Evolutionary conservation across 495 filamentous ascomycete species (phyloP), one percentile per base, ranked within the genome.

Genomic region (Entonaema liquescens): DNA sequence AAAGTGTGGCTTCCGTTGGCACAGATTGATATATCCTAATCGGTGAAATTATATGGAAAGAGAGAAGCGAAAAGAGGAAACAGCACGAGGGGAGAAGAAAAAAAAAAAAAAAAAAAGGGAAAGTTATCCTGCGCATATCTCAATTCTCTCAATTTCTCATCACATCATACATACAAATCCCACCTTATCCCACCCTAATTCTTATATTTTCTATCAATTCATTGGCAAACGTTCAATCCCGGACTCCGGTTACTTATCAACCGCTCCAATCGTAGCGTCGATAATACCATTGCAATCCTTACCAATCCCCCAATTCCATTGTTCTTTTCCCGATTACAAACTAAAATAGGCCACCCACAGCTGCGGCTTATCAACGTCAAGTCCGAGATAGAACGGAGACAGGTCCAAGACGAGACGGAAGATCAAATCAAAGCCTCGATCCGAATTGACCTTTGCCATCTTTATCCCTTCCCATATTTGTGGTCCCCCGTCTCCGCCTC

Each of bases 181-280:
- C 44, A 72, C 69, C 42, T 55, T 72, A 72, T 72, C 70, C 70
- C 64, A 72, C 70, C 66, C 60, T 57, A 56, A 47, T 23, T 47
- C 17, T 47, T 47, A 47, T 9, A 47, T 1, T 47, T 56, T 19
- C 52, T 60, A 57, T 57, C 55, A 40, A 40, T 68, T 63, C 70
- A 65, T 64, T 72, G 64, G 70, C 40, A 72, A 59, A 28, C 19
- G 38, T 50, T 31, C 57, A 55, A 52, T 61, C 56, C 59, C 55
- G 56, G 70, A 60, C 31, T 47, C 53, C 50, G 55, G 40, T 21
- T 68, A 61, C 64, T 63, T 65, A 65, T 59, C 70, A 72, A 61
- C 65, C 70, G 70, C 70, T 62, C 70, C 70, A 72, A 72, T 72
- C 49, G 49, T 3, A 61, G 28, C 25, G 49, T 31, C 19, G 23